Evolutionary conservation across 2,329 filamentous ascomycete genomes (phyloP).

Genomic region (Fusarium abutilonis): DNA sequence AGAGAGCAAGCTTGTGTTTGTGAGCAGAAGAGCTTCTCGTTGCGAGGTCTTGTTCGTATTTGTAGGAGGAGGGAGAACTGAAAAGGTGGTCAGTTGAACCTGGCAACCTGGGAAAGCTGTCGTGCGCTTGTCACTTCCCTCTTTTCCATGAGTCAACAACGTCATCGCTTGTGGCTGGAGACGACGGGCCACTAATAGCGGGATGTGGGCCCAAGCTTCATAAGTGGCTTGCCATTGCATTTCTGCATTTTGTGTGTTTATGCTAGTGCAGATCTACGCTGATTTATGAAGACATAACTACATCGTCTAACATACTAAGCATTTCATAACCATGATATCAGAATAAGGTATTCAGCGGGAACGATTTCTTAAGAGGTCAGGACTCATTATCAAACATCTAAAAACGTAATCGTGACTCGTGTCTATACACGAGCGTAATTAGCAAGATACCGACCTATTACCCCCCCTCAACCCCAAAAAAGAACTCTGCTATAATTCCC

Average conservation of each 20-base stretch:
- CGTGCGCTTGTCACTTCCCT: constrained; percentile 36
- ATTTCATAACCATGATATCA: constrained; percentile 14
- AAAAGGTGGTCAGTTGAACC: constrained; percentile 48
- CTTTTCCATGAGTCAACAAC: constrained; percentile 46
- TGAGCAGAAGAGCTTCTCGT: neutral
- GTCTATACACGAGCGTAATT: neutral
- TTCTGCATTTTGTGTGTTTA: neutral
- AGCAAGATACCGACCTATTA: neutral
- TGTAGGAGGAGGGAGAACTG: constrained; percentile 29
- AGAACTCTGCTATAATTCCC: constrained; percentile 3
- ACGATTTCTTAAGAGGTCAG: neutral
- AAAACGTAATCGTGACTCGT: neutral
- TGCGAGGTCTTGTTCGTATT: constrained; percentile 32
- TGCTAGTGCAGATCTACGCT: constrained; percentile 11
- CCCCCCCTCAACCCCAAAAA: neutral
- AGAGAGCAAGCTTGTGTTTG: constrained; percentile 1
- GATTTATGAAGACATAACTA: constrained; percentile 22
- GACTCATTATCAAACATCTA: neutral
- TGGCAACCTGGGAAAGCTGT: constrained; percentile 41
- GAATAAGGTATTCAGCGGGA: too few relatives aligned
- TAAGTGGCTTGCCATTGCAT: constrained; percentile 21
- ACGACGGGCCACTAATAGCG: constrained; percentile 26
- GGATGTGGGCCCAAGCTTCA: constrained; percentile 15
- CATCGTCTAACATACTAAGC: neutral
- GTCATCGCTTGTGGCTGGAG: constrained; percentile 51